A percentile compares a stretch with the other conserved stretches of the same genome.
Conservation (phyloP, 148 eudicot species). For the Talinum fruticosum region DNA sequence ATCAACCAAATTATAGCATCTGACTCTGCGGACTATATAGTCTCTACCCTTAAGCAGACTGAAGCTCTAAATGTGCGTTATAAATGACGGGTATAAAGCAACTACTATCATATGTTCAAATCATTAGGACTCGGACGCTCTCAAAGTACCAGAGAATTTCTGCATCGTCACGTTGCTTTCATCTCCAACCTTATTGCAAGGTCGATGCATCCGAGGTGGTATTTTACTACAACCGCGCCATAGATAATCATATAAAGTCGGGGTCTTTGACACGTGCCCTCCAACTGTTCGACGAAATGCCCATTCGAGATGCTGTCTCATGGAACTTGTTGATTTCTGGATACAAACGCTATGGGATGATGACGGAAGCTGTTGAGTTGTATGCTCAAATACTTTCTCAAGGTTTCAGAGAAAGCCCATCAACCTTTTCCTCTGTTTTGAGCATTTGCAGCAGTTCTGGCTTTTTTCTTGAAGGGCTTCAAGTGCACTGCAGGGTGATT, state of each 20-base stretch:
- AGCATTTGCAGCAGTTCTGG: slow-evolving; percentile 48
- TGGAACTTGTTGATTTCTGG: slow-evolving; percentile 81
- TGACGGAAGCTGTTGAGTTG: slow-evolving; percentile 37
- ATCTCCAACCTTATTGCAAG: slow-evolving; percentile 35
- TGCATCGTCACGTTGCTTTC: slow-evolving; percentile 14
- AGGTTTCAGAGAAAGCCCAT: slow-evolving; percentile 51
- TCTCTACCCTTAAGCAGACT: too few relatives aligned
- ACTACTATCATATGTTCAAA: neutral
- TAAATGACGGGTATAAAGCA: slow-evolving; percentile 25
- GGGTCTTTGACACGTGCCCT: slow-evolving; percentile 45
- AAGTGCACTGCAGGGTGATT: slow-evolving; percentile 68
- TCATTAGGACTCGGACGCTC: neutral
- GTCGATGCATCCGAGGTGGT: slow-evolving; percentile 27
- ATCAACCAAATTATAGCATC: too few relatives aligned
- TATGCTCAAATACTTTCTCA: slow-evolving; percentile 50
- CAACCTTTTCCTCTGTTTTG: slow-evolving; percentile 64
- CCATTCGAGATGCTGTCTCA: slow-evolving; percentile 49
- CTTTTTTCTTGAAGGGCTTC: slow-evolving; percentile 46
- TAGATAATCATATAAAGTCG: slow-evolving; percentile 39
- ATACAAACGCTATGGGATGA: slow-evolving; percentile 35
- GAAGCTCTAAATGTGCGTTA: neutral
- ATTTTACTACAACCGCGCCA: slow-evolving; percentile 40
- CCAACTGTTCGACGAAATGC: slow-evolving; percentile 76
- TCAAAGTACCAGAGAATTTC: neutral
- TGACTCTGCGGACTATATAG: too few relatives aligned